Evolutionary conservation across 768 basidiomycete genomes (phyloP).

Genomic region (Gymnopilus dilepis): DNA sequence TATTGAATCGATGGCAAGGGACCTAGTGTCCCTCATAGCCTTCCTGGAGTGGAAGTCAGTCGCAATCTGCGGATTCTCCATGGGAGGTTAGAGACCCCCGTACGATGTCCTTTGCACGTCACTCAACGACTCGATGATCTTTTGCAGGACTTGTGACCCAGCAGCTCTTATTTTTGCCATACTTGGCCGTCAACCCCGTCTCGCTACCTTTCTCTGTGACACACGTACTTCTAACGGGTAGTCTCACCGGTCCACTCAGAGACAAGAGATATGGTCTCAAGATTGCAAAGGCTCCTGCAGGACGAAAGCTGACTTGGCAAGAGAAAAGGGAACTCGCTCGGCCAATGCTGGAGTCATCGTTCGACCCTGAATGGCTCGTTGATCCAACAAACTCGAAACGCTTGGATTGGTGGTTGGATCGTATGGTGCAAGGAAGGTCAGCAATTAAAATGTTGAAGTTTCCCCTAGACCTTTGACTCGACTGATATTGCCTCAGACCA

Average conservation of each 20-base stretch:
- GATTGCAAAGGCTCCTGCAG: background rate
- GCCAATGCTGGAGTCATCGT: background rate
- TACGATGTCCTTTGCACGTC: too few species aligned
- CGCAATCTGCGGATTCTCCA: conserved; percentile 53
- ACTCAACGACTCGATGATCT: background rate
- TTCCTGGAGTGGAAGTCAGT: conserved; percentile 47
- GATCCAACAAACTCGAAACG: background rate
- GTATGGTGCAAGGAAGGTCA: background rate
- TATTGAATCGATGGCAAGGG: conserved; percentile 50
- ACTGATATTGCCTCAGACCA: background rate
- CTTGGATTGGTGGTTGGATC: background rate
- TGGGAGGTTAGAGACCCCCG: too few species aligned
- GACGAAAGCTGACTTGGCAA: background rate
- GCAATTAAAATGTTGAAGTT: background rate
- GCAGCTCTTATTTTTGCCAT: conserved; percentile 49
- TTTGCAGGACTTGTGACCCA: conserved; percentile 47
- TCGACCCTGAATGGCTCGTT: background rate
- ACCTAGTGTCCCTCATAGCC: conserved; percentile 45
- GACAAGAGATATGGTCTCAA: background rate
- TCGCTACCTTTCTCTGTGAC: background rate
- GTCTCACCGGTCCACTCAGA: background rate
- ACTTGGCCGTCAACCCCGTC: conserved; percentile 4
- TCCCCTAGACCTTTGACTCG: background rate
- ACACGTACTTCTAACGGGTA: background rate
- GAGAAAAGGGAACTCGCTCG: background rate